Evolutionary conservation across 164 flowering plant genomes (phyloP).

Genomic region (Cinnamomum micranthum): DNA sequence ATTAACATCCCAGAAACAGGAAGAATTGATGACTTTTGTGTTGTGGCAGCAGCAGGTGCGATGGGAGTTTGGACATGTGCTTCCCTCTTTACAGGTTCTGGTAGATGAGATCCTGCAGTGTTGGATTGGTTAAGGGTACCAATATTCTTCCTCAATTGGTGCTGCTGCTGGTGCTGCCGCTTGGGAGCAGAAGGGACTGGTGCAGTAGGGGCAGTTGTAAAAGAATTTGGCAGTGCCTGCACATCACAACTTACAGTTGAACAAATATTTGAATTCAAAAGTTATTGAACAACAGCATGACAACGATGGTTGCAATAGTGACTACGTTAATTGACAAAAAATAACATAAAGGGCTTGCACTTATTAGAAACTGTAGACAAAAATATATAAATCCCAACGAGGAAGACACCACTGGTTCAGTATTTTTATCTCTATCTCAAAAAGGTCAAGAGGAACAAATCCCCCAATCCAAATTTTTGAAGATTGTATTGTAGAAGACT

Average conservation of each 20-base stretch:
- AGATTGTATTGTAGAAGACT: neutral
- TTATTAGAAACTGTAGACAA: neutral
- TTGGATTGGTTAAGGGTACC: constrained; percentile 31
- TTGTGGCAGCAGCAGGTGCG: constrained; percentile 26
- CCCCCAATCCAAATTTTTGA: neutral
- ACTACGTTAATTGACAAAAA: neutral
- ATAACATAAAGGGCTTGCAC: neutral
- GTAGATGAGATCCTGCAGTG: constrained; percentile 31
- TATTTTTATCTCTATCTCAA: neutral
- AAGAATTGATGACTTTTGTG: constrained; percentile 50
- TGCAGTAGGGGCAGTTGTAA: constrained; percentile 35
- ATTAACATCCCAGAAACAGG: constrained; percentile 47
- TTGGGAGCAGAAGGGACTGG: constrained; percentile 57
- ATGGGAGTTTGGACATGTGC: constrained; percentile 26
- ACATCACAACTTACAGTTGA: neutral
- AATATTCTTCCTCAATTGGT: constrained; percentile 38
- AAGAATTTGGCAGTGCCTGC: constrained; percentile 66
- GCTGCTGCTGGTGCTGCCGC: constrained; percentile 31
- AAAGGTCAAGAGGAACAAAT: too few relatives aligned
- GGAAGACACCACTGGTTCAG: neutral
- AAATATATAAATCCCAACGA: neutral
- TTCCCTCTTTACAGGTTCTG: constrained; percentile 49
- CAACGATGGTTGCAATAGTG: neutral
- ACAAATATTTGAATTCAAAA: neutral
- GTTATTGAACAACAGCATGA: neutral